Base-by-base conservation (phyloP, 495 filamentous ascomycete species). In the Rostrohypoxylon terebratum region DNA sequence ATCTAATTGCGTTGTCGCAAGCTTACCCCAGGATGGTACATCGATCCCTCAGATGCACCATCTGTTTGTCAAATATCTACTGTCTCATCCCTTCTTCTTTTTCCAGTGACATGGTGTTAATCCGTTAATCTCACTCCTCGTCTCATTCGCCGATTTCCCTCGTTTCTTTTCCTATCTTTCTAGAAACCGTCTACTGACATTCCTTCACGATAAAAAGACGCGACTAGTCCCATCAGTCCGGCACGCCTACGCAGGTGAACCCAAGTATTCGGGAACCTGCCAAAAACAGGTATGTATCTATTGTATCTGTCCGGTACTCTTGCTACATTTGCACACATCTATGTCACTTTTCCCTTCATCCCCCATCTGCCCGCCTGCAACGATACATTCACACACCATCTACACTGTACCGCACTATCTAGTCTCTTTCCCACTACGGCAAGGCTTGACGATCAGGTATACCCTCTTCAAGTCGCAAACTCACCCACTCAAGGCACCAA, bases 381-480 rank as follows among this genome's bases (percentile, higher is more conserved):
- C 74, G 76, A 78, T 77, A 77, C 76, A 77, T 78, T 44, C 69
- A 65, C 76, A 70, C 76, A 77, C 76, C 76, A 76, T 21, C 67
- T 64, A 68, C 58, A 62, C 58, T 68, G 54, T 62, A 69, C 63
- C 68, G 58, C 76, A 69, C 74, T 71, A 72, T 68, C 68, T 71
- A 53, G n/a, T 66, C 66, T 69, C 54, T 75, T 68, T 73, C 72
- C 74, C 69, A 71, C 71, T 75, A 55, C 59, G 73, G 74, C 63
- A 76, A 75, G 48, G 71, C 66, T 68, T 75, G 75, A 77, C 64
- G 72, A 73, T 77, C 76, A 73, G 75, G 36, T 72, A 66, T 63
- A 70, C 68, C 63, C 66, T 73, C 69, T 77, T 68, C 75, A 65
- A 73, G 74, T 77, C 60, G 71, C 71, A 76, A 78, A 77, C 71